Conservation (phyloP, 1,139 yeast species). For the Kodamaea ohmeri region DNA sequence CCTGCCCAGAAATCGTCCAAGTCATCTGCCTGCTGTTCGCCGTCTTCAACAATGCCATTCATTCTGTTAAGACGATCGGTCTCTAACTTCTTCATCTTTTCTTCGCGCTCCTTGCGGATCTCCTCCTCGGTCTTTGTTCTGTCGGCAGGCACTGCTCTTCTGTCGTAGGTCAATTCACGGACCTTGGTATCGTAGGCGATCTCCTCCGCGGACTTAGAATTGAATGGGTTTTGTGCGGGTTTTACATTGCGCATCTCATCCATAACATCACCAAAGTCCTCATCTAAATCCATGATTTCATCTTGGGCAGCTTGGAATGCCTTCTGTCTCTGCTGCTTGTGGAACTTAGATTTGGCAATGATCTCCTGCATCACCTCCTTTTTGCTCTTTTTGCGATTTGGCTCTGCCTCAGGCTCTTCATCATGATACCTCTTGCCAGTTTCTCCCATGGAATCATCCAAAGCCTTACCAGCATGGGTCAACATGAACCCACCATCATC, state of each 20-base stretch:
- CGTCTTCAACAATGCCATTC: constrained; percentile 60
- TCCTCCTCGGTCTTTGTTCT: constrained; percentile 93
- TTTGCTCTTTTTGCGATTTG: constrained; percentile 72
- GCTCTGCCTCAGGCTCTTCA: constrained; percentile 26
- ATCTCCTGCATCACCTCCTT: constrained; percentile 96
- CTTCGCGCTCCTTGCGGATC: constrained; percentile 63
- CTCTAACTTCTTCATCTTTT: constrained; percentile 66
- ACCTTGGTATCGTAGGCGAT: constrained; percentile 72
- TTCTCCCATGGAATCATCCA: constrained; percentile 30
- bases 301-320: constrained; percentile 69
- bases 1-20: constrained; percentile 62
- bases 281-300: constrained; percentile 74
- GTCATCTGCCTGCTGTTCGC: constrained; percentile 60
- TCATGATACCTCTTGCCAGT: constrained; percentile 28
- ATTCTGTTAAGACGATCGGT: constrained; percentile 77
- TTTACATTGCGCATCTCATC: constrained; percentile 42
- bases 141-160: constrained; percentile 93
- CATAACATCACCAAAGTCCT: constrained; percentile 74
- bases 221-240: constrained; percentile 21
- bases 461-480: constrained; percentile 78
- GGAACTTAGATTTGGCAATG: constrained; percentile 88
- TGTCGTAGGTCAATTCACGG: constrained; percentile 75
- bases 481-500: constrained; percentile 46
- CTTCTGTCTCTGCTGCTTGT: constrained; percentile 84
- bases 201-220: constrained; percentile 43